These are phyloP conservation scores for Phytopythium mirpurense DNA, from an alignment of 352 stramenopile genomes.

Conservation along the genomic window DNA sequence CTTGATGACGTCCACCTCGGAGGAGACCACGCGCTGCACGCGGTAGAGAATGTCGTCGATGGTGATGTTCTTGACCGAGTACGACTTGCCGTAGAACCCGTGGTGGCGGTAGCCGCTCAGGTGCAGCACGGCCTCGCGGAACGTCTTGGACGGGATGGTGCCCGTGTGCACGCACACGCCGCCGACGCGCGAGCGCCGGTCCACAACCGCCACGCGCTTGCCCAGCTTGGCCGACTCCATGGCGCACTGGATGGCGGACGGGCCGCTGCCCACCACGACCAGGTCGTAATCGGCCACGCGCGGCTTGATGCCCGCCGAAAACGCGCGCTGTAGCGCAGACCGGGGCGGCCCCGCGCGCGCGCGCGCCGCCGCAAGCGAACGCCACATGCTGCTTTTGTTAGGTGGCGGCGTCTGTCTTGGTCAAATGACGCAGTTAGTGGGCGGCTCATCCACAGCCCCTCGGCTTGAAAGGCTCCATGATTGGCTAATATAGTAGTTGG, in stretches of 20 bases:
- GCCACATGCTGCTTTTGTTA: not conserved
- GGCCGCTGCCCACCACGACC: conserved; percentile 85
- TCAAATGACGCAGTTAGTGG: not conserved
- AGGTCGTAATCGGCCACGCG: conserved; percentile 67
- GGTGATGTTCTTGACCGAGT: conserved; percentile 78
- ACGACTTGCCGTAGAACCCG: conserved; percentile 84
- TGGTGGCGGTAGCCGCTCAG: conserved; percentile 88
- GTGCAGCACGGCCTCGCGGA: conserved; percentile 88
- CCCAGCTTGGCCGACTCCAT: conserved; percentile 81
- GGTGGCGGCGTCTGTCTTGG: no score
- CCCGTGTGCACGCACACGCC: conserved; percentile 84
- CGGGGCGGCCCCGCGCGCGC: conserved; percentile 1
- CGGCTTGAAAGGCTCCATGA: not conserved
- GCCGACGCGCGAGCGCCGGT: conserved; percentile 56
- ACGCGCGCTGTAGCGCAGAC: not conserved
- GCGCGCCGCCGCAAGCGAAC: not conserved
- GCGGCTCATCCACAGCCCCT: not conserved
- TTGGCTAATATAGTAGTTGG: not conserved
- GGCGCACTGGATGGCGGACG: conserved; percentile 82
- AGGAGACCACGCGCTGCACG: conserved; percentile 72
- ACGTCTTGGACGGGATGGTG: conserved; percentile 88
- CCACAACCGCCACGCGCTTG: conserved; percentile 74
- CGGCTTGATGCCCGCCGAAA: conserved; percentile 20
- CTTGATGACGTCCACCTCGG: conserved; percentile 79
- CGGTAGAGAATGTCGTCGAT: conserved; percentile 82